Percentiles rank a stretch among this genome's conserved stretches.
These are phyloP conservation scores for Coffea canephora DNA, from an alignment of 257 asterid genomes.

Conservation along the genomic window DNA sequence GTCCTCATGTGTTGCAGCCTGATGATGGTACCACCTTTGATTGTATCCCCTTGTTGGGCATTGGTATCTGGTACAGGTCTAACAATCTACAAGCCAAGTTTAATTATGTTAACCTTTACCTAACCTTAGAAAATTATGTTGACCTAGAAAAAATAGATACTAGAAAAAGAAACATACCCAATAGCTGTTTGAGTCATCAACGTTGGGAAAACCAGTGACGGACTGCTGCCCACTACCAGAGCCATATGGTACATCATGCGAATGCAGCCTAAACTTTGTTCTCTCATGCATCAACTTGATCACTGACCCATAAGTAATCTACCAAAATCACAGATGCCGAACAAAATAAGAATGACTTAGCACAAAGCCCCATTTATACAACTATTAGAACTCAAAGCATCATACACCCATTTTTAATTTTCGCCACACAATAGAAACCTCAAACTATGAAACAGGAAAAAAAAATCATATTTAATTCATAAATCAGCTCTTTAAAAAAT, in stretches of 20 bases:
- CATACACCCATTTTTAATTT: neutral
- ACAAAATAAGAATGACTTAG: neutral
- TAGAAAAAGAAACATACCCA: constrained; percentile 53
- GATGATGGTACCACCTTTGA: constrained; percentile 59
- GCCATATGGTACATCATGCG: constrained; percentile 94
- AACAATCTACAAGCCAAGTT: constrained; percentile 51
- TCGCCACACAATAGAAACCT: neutral
- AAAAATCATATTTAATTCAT: neutral
- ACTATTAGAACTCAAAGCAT: neutral
- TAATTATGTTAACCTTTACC: neutral
- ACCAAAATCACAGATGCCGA: constrained; percentile 13
- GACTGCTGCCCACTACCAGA: constrained; percentile 98
- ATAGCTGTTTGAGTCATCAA: constrained; percentile 89
- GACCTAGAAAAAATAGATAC: neutral
- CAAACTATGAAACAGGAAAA: neutral
- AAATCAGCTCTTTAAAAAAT: neutral
- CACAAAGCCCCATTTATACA: neutral
- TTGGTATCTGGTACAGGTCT: constrained; percentile 57
- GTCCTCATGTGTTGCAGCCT: constrained; percentile 92
- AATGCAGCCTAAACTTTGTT: constrained; percentile 74
- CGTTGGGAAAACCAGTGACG: constrained; percentile 73
- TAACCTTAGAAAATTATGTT: neutral
- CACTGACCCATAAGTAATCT: constrained; percentile 80
- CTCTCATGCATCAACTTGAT: constrained; percentile 91
- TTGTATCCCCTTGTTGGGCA: constrained; percentile 86